Evolutionary conservation across 805 yeast species (phyloP).

Genomic region (Cyberlindnera mississippiensis): DNA sequence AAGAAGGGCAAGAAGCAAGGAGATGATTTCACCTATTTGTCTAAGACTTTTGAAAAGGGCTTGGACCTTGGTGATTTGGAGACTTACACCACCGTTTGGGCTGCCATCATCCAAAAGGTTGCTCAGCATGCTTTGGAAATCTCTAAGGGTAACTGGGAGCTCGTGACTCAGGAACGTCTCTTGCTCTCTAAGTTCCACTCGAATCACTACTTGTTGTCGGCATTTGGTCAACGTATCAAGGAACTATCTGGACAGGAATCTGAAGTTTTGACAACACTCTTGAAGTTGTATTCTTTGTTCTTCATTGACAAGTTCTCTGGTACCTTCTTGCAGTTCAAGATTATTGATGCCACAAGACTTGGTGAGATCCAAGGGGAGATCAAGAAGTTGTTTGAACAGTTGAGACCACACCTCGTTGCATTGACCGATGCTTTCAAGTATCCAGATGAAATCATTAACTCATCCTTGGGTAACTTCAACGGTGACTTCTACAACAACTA

Average conservation of each 20-base stretch:
- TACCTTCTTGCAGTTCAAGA: constrained; percentile 60
- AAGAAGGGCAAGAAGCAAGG: constrained; percentile 32
- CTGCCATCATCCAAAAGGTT: constrained; percentile 33
- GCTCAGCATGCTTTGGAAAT: constrained; percentile 29
- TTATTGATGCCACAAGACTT: constrained; percentile 47
- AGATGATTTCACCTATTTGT: constrained; percentile 30
- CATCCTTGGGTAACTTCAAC: constrained; percentile 75
- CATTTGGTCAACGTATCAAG: constrained; percentile 29
- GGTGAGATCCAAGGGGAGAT: constrained; percentile 41
- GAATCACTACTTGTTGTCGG: constrained; percentile 33
- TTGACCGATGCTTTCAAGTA: constrained; percentile 82
- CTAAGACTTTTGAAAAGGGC: constrained; percentile 27
- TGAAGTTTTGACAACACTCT: constrained; percentile 48
- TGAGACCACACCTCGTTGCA: constrained; percentile 69
- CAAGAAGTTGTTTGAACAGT: constrained; percentile 41
- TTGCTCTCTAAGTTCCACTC: constrained; percentile 39
- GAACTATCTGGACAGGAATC: constrained; percentile 33
- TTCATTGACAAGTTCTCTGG: constrained; percentile 70
- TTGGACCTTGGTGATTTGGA: constrained; percentile 22
- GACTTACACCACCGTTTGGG: constrained; percentile 29
- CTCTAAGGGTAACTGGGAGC: constrained; percentile 32
- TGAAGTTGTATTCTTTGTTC: constrained; percentile 59
- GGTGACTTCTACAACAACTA: constrained; percentile 85
- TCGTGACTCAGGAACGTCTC: constrained; percentile 36
- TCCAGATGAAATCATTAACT: constrained; percentile 75